These are phyloP conservation scores for Xylaria scruposa DNA, from an alignment of 495 filamentous ascomycete species.

Conservation along the genomic window DNA sequence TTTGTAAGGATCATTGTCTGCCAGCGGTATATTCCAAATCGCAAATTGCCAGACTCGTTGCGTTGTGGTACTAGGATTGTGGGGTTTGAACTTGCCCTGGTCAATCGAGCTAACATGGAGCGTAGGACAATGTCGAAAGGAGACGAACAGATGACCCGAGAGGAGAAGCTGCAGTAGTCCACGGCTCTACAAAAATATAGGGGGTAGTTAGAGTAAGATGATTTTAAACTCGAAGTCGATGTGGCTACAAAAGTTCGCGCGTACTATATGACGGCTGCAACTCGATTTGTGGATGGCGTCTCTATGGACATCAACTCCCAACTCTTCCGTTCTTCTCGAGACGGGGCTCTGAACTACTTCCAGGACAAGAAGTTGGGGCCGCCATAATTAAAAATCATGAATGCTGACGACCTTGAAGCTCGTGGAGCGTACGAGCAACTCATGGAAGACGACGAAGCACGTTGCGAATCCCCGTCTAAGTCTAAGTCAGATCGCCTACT, in stretches of 20 bases:
- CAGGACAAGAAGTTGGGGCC: slow-evolving; percentile 47
- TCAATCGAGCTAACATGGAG: no score
- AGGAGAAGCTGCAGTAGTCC: slow-evolving; percentile 33
- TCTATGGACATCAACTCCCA: slow-evolving; percentile 47
- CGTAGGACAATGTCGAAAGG: no score
- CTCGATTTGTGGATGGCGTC: slow-evolving; percentile 53
- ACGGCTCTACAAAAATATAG: slow-evolving; percentile 31
- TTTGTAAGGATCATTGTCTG: no score
- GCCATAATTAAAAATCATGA: neutral
- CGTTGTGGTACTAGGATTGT: no score
- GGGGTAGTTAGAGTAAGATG: slow-evolving; percentile 44
- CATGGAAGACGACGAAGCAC: slow-evolving; percentile 47
- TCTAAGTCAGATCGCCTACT: no score
- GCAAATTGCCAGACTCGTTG: no score
- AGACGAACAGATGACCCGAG: slow-evolving; percentile 45
- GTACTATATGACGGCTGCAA: slow-evolving; percentile 54
- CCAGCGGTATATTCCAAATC: no score
- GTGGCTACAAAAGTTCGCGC: slow-evolving; percentile 52
- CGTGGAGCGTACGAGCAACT: slow-evolving; percentile 36
- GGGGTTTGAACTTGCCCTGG: no score
- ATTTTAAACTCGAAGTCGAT: slow-evolving; percentile 47
- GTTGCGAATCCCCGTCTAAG: no score
- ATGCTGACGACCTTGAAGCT: slow-evolving; percentile 28
- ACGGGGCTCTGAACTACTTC: slow-evolving; percentile 37
- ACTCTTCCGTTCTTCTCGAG: slow-evolving; percentile 41